These are phyloP conservation scores for Chalaropsis thielavioides DNA, from an alignment of 2,329 filamentous ascomycete genomes.

Conservation along the genomic window DNA sequence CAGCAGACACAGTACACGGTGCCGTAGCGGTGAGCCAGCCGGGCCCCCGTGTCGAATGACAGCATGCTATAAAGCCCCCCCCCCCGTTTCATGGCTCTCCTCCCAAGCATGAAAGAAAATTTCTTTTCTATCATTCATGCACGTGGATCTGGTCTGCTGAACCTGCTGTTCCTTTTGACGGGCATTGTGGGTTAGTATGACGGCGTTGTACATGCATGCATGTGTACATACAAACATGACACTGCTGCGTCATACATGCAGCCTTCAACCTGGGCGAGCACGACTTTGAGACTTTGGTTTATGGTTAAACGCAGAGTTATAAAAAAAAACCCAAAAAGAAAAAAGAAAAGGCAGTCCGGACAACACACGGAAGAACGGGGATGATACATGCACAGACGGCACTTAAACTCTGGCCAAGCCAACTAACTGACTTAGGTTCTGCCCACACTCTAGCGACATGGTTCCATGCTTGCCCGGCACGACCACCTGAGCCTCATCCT, in stretches of 20 bases:
- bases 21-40: background rate
- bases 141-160: background rate
- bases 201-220: background rate
- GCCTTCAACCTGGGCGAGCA: too few relatives aligned
- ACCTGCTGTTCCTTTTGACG: background rate
- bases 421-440: background rate
- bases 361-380: too few relatives aligned
- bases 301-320: too few relatives aligned
- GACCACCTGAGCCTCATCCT: conserved; percentile 3
- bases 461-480: background rate
- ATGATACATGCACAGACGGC: background rate
- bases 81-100: background rate
- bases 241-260: background rate
- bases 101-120: background rate
- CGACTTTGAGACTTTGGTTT: too few relatives aligned
- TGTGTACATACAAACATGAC: background rate
- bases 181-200: background rate
- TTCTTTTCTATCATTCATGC: background rate
- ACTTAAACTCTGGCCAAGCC: background rate
- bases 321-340: background rate
- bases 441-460: background rate
- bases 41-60: background rate
- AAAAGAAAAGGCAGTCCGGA: background rate
- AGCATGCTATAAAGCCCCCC: background rate
- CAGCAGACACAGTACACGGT: background rate